These are phyloP conservation scores for Rutidosis leptorrhynchoides DNA, from an alignment of 129 eudicot species.

Conservation along the genomic window DNA sequence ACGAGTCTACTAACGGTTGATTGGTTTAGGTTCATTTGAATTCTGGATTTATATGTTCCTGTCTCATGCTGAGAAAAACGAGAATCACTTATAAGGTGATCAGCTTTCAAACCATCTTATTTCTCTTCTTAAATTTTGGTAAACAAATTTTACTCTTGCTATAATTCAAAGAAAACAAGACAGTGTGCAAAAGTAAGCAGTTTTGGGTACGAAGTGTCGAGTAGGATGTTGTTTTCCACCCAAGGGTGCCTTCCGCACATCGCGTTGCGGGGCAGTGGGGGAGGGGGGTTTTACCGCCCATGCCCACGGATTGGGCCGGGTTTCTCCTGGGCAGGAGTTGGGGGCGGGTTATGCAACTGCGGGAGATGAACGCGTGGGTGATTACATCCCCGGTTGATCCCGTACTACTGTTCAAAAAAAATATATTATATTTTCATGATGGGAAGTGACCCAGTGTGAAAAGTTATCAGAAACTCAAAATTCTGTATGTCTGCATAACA, in stretches of 20 bases:
- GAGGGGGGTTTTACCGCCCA: no score
- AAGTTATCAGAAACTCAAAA: not conserved
- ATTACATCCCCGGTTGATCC: no score
- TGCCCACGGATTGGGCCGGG: no score
- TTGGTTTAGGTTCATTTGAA: not conserved
- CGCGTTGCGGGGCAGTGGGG: no score
- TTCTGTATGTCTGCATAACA: not conserved
- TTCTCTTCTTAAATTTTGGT: not conserved
- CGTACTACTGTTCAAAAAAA: no score
- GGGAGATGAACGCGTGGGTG: no score
- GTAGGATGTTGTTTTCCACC: not conserved
- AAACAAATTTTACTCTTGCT: slow-evolving; percentile 9
- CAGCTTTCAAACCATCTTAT: slow-evolving; percentile 1
- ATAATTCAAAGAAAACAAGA: not conserved
- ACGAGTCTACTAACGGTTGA: not conserved
- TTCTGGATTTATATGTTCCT: not conserved
- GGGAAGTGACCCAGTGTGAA: not conserved
- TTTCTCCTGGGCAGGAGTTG: no score
- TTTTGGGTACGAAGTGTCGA: not conserved
- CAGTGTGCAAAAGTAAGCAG: not conserved
- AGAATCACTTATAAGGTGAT: not conserved
- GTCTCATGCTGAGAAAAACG: not conserved
- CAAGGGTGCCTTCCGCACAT: no score
- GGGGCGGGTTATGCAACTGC: no score
- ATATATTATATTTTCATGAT: not conserved